Percentiles rank a stretch among this genome's conserved stretches.
Evolutionary conservation across 345 rosid genomes (phyloP).

Genomic region (Dimocarpus longan): DNA sequence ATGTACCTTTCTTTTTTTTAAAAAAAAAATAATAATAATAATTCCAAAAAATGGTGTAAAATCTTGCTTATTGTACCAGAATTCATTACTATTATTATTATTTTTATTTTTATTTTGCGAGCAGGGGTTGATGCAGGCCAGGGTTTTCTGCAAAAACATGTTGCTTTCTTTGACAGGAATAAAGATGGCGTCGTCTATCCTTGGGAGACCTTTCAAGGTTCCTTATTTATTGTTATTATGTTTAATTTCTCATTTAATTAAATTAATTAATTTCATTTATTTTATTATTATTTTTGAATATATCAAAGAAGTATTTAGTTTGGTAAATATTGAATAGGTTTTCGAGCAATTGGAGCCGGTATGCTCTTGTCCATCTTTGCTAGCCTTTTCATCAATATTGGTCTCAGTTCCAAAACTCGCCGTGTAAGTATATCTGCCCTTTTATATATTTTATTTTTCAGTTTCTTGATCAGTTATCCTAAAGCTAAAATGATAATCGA

Average conservation of each 20-base stretch:
- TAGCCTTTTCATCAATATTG: constrained; percentile 46
- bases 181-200: constrained; percentile 79
- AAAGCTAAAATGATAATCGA: no score
- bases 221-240: neutral
- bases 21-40: no score
- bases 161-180: constrained; percentile 76
- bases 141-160: constrained; percentile 71
- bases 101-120: no score
- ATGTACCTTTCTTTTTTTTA: neutral
- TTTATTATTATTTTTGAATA: neutral
- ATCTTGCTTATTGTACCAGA: neutral
- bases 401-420: constrained; percentile 62
- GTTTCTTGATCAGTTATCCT: no score
- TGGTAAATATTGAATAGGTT: constrained; percentile 32
- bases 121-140: constrained; percentile 13
- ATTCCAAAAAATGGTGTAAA: neutral
- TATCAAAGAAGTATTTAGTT: neutral
- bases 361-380: constrained; percentile 32
- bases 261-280: neutral
- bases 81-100: no score
- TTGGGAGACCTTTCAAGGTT: constrained; percentile 78
- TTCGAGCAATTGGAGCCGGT: constrained; percentile 63
- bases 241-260: neutral
- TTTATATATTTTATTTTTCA: neutral
- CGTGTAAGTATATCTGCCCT: constrained; percentile 33